Evolutionary conservation across 495 filamentous ascomycete species (phyloP).

Genomic region (Talaromyces nanjingensis): DNA sequence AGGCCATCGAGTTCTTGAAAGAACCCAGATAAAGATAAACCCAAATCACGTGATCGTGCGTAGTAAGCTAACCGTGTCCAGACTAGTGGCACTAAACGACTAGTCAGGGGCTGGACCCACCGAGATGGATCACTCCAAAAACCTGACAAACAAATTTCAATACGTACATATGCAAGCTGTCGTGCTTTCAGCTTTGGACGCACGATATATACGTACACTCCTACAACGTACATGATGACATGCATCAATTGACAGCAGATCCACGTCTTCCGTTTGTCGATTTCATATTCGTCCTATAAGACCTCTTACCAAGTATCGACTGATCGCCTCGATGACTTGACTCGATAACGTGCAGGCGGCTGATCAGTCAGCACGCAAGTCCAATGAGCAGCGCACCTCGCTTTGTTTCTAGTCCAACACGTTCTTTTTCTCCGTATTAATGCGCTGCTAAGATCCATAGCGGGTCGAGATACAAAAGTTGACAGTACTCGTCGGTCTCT

Average conservation of each 20-base stretch:
- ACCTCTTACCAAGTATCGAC: not conserved
- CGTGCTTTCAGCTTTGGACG: not conserved
- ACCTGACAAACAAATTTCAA: not conserved
- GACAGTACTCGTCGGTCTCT: not conserved
- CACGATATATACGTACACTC: not conserved
- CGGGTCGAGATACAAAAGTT: not conserved
- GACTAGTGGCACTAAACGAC: not conserved
- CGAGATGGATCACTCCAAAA: not conserved
- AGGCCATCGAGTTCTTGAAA: not conserved
- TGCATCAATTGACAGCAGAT: not conserved
- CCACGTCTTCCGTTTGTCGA: not conserved
- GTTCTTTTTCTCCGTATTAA: not conserved
- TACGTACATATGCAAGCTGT: not conserved
- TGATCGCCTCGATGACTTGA: not conserved
- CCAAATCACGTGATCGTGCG: not conserved
- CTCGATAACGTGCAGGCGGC: not conserved
- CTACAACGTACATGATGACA: not conserved
- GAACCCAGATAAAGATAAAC: not conserved
- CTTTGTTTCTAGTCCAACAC: not conserved
- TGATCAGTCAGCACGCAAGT: not conserved
- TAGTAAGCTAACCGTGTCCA: not conserved
- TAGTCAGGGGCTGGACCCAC: slow-evolving; percentile 1
- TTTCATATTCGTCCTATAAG: not conserved
- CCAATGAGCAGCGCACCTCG: not conserved
- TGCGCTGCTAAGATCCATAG: not conserved